phyloP scores from a whole-genome alignment of 345 rosid species.

The Nephelium lappaceum region DNA sequence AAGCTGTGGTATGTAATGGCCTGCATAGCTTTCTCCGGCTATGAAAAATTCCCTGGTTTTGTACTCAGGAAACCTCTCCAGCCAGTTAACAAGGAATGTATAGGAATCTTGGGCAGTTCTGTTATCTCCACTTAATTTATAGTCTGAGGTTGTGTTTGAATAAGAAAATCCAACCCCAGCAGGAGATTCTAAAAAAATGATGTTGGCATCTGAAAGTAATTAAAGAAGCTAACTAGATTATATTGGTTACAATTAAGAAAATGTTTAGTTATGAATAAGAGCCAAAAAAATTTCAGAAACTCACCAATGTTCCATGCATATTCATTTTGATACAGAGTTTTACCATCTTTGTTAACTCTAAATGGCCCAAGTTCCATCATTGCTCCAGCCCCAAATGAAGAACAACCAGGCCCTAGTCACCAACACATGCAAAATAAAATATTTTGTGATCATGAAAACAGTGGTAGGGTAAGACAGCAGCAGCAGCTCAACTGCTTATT shows the following conservation, averaged over 20 bases:
- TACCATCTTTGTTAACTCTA: slow-evolving; percentile 25
- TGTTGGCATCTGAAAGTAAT: slow-evolving; percentile 5
- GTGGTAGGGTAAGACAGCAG: not conserved
- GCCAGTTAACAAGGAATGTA: slow-evolving; percentile 7
- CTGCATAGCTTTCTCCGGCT: slow-evolving; percentile 20
- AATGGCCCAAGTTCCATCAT: slow-evolving; percentile 32
- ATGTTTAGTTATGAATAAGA: not conserved
- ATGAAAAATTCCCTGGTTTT: slow-evolving; percentile 17
- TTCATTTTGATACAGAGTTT: slow-evolving; percentile 13
- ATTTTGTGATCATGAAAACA: not conserved
- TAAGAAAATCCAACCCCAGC: slow-evolving; percentile 26
- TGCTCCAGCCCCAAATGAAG: slow-evolving; percentile 29
- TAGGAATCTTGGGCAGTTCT: slow-evolving; percentile 15
- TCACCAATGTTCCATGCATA: slow-evolving; percentile 24
- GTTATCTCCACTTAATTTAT: not conserved
- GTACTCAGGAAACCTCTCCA: slow-evolving; percentile 21
- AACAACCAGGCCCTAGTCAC: slow-evolving; percentile 24
- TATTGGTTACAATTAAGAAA: not conserved
- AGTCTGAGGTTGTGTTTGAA: slow-evolving; percentile 18
- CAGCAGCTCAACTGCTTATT: too few relatives aligned
- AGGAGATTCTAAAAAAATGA: slow-evolving; percentile 15
- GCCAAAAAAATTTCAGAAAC: not conserved
- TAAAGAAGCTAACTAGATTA: not conserved
- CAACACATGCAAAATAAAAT: not conserved
- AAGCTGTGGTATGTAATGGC: slow-evolving; percentile 17